phyloP scores from a whole-genome alignment of 1,284 basidiomycete species.

The Rhodotorula sp. region DNA sequence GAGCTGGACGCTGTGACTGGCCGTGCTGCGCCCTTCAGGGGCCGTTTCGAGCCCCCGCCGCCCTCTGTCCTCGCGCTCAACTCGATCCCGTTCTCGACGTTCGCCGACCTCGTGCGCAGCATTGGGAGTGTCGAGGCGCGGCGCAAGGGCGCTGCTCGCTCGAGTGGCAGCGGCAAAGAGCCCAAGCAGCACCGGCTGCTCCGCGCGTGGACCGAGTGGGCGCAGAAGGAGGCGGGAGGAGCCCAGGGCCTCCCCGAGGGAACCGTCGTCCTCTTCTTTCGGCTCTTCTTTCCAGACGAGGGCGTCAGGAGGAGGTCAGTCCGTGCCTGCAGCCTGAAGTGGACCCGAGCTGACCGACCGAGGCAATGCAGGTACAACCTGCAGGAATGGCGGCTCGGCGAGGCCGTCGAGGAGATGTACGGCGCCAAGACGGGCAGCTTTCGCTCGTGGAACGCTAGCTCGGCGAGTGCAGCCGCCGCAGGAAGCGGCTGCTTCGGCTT shows the following conservation, averaged over 20 bases:
- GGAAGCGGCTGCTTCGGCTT: slow-evolving; percentile 66
- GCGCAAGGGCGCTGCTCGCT: not conserved
- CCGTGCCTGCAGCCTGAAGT: not conserved
- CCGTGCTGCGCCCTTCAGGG: not conserved
- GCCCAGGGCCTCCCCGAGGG: slow-evolving; percentile 12
- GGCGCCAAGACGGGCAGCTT: slow-evolving; percentile 6
- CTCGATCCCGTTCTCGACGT: slow-evolving; percentile 26
- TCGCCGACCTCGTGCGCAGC: slow-evolving; percentile 15
- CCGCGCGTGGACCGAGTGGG: slow-evolving; percentile 13
- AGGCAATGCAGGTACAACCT: slow-evolving; percentile 60
- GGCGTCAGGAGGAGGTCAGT: slow-evolving; percentile 61
- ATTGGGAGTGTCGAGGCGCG: slow-evolving; percentile 2
- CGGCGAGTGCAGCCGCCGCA: not conserved
- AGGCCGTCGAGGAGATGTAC: slow-evolving; percentile 58
- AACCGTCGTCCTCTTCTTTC: slow-evolving; percentile 57
- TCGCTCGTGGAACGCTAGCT: slow-evolving; percentile 5
- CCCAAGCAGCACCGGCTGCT: slow-evolving; percentile 13
- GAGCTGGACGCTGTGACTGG: too few relatives aligned
- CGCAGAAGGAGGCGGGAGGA: slow-evolving; percentile 5
- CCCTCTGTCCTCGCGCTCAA: slow-evolving; percentile 11
- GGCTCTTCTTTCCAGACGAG: slow-evolving; percentile 77
- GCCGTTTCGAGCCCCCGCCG: not conserved
- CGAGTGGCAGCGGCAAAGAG: not conserved
- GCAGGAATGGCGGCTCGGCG: slow-evolving; percentile 67
- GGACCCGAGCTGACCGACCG: not conserved